Percentiles rank a stretch among this genome's conserved stretches.
Evolutionary conservation across 2,329 filamentous ascomycete species (phyloP).

Genomic region (Epichloe brachyelytri): DNA sequence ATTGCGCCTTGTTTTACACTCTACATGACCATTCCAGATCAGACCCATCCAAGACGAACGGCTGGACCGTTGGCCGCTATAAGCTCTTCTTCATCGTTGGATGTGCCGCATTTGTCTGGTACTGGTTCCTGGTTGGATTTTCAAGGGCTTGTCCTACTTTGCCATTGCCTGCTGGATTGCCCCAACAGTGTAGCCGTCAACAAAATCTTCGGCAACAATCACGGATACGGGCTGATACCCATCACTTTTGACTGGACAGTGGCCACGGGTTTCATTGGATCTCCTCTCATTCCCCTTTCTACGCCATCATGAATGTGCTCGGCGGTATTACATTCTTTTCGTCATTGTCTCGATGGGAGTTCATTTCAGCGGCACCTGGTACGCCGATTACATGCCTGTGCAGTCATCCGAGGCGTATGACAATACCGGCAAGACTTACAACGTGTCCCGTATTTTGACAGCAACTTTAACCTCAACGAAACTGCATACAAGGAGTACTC

Average conservation of each 20-base stretch:
- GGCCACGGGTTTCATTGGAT: constrained; percentile 35
- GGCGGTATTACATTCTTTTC: constrained; percentile 42
- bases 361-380: constrained; percentile 45
- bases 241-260: constrained; percentile 44
- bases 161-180: constrained; percentile 49
- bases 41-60: constrained; percentile 37
- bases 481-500: constrained; percentile 51
- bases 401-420: constrained; percentile 49
- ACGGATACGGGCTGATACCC: constrained; percentile 45
- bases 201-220: constrained; percentile 47
- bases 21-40: constrained; percentile 32
- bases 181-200: constrained; percentile 46
- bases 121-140: constrained; percentile 51
- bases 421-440: constrained; percentile 47
- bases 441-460: constrained; percentile 46
- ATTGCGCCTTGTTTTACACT: constrained; percentile 37
- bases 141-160: constrained; percentile 49
- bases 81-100: constrained; percentile 48
- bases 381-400: constrained; percentile 47
- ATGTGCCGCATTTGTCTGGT: constrained; percentile 37
- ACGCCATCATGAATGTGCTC: constrained; percentile 42
- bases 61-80: constrained; percentile 53
- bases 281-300: constrained; percentile 39
- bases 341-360: constrained; percentile 43
- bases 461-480: constrained; percentile 43